These are phyloP conservation scores for Rhynchosporium agropyri DNA, from an alignment of 2,329 filamentous ascomycete genomes.

Conservation along the genomic window DNA sequence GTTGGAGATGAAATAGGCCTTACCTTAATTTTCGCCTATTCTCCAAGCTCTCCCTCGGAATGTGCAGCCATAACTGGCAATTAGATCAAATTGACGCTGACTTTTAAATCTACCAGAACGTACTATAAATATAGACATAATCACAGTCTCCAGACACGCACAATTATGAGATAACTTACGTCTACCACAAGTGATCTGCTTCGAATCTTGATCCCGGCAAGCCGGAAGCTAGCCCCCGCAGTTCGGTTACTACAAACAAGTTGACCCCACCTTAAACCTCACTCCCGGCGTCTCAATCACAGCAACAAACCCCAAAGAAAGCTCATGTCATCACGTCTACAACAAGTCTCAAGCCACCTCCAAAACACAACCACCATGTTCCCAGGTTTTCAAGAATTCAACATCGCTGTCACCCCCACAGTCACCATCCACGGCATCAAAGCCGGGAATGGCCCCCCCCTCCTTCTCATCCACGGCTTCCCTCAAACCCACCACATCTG, in stretches of 20 bases:
- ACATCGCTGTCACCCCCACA: constrained; percentile 43
- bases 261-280: not conserved
- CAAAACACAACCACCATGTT: constrained; percentile 44
- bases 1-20: no score
- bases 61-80: no score
- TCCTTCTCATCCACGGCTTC: constrained; percentile 55
- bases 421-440: constrained; percentile 51
- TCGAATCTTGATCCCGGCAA: not conserved
- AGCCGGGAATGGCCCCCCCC: constrained; percentile 45
- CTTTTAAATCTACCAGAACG: no score
- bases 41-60: no score
- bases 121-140: no score
- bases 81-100: no score
- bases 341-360: not conserved
- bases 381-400: constrained; percentile 45
- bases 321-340: not conserved
- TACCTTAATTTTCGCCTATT: no score
- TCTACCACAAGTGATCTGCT: not conserved
- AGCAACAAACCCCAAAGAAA: not conserved
- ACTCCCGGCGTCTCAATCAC: not conserved
- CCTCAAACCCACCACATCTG: constrained; percentile 56
- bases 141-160: no score
- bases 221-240: not conserved
- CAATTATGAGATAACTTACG: no score
- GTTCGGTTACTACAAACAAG: not conserved